Evolutionary conservation across 148 eudicot genomes (phyloP).

Genomic region (Vaccinium vitisidaea): DNA sequence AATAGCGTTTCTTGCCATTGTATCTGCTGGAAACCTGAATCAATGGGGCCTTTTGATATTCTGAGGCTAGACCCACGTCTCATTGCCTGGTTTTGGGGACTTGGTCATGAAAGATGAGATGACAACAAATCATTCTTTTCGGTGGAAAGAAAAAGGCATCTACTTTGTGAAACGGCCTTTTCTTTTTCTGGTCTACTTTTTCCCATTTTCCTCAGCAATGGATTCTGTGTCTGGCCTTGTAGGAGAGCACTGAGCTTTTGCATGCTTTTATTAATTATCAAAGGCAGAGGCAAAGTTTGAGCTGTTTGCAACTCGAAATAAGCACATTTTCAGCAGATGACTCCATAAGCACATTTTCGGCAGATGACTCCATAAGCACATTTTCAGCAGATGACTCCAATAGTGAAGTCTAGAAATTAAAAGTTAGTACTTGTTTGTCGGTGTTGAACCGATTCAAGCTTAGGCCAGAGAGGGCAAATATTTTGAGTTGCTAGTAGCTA

Average conservation of each 20-base stretch:
- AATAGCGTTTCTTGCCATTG: background rate
- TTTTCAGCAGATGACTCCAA: background rate
- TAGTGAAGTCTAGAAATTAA: background rate
- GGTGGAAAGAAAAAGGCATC: slow-evolving; percentile 6
- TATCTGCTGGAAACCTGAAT: background rate
- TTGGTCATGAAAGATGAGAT: background rate
- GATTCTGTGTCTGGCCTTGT: slow-evolving; percentile 11
- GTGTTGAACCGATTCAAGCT: background rate
- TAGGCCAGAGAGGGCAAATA: background rate
- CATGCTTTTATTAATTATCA: background rate
- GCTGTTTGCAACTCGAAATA: background rate
- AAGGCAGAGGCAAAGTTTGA: background rate
- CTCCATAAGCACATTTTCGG: background rate
- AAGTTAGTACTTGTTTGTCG: background rate
- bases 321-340: background rate
- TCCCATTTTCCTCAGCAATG: background rate
- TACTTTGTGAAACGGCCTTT: background rate
- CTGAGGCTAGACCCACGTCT: background rate
- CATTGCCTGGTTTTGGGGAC: background rate
- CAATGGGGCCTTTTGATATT: background rate
- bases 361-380: too few relatives aligned
- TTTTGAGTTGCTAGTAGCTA: background rate
- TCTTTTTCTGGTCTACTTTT: background rate
- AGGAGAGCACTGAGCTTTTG: background rate
- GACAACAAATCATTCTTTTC: slow-evolving; percentile 1